A percentile compares a stretch with the other conserved stretches of the same genome.
Evolutionary conservation across 495 filamentous ascomycete species (phyloP).

Genomic region (Terfezia boudieri): DNA sequence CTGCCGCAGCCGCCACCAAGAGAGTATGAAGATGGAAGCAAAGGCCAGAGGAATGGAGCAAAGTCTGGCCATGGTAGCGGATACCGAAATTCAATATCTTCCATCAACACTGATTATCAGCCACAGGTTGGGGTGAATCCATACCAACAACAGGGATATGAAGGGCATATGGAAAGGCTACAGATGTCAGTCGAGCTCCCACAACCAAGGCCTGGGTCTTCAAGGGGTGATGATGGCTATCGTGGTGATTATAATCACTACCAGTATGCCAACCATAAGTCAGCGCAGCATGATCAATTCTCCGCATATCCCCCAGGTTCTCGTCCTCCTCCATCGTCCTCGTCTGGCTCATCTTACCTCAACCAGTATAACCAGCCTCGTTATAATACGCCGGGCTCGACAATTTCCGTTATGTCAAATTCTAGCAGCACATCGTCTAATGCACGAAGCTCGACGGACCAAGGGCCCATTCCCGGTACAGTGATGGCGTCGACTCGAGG

Average conservation of each 20-base stretch:
- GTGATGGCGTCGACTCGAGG: conserved; percentile 24
- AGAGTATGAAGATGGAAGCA: not conserved
- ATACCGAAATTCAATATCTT: not conserved
- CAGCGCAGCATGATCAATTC: not conserved
- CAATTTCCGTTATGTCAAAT: not conserved
- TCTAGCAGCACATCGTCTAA: not conserved
- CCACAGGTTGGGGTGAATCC: not conserved
- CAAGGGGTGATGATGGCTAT: not conserved
- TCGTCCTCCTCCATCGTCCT: not conserved
- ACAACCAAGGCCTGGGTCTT: not conserved
- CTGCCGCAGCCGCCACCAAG: not conserved
- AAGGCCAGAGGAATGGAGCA: not conserved
- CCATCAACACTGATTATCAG: not conserved
- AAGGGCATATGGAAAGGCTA: not conserved
- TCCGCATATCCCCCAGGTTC: not conserved
- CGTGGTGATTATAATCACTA: not conserved
- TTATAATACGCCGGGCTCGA: not conserved
- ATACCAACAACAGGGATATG: not conserved
- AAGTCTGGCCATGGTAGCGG: not conserved
- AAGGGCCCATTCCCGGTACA: not conserved
- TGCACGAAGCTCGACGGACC: not conserved
- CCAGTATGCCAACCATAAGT: not conserved
- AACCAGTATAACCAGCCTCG: not conserved
- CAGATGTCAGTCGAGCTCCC: not conserved
- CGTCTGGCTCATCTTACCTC: not conserved